Base-by-base conservation (phyloP, 83 land plant genomes). In the Larix sibirica region DNA sequence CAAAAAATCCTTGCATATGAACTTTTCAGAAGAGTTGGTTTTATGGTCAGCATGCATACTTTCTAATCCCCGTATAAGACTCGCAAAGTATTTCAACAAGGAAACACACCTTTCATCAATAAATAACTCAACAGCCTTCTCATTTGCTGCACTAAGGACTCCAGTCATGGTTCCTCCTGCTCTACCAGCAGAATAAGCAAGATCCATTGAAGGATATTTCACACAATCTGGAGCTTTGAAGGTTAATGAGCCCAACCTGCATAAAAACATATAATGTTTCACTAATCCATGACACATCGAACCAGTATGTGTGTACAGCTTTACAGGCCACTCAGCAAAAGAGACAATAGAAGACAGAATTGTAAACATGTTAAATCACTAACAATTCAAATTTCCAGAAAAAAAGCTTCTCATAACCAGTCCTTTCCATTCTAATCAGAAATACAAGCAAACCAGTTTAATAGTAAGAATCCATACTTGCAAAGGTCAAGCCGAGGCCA, bases 81-180 rank as follows among this genome's bases (percentile, higher is more conserved):
- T 8, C n/a, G 38, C n/a, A 17, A 71, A 71, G 38, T 38, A 21
- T 9, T 42, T 18, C 14, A 63, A 33, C 10, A 77, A 80, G 60
- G 81, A 23, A 31, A 62, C 88, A 8, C 87, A 95, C 99, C 88
- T 92, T 83, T 95, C 96, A 86, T 94, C 90, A n/a, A 97, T 91
- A 82, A 97, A 97, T 89, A 97, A 84, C 80, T 95, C 99, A 16
- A 97, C 99, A n/a, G 99, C 99, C 86, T 95, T 97, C 89, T 97
- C 99, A 80, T 97, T 97, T 65, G 99, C 98, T 10, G 98, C 99
- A 89, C 99, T 97, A 68, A 95, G 91, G 47, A 97, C 99, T 42
- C 99, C 98, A 7, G 99, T 97, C 99, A 97, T 95, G 20, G 98
- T 97, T 18, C 99, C 99, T 36, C 99, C 99, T 42, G 96, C 96